Conservation (phyloP, 1,139 yeast species). For the Saccharomycopsis crataegensis region DNA sequence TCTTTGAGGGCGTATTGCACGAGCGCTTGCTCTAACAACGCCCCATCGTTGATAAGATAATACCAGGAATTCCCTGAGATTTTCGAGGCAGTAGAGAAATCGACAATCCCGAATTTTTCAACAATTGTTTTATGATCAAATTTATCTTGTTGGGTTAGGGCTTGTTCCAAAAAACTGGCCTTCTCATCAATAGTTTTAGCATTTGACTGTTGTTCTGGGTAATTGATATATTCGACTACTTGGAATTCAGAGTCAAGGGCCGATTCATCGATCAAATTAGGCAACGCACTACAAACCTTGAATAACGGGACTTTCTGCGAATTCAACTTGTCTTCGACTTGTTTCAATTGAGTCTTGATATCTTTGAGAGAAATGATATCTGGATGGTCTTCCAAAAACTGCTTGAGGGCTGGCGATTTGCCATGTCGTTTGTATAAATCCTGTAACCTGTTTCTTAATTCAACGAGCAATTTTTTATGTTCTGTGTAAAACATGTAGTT, state of each 20-base stretch:
- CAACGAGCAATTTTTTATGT: conserved; percentile 23
- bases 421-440: neutral
- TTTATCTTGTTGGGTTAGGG: conserved; percentile 7
- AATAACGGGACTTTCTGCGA: conserved; percentile 35
- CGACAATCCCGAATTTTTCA: conserved; percentile 52
- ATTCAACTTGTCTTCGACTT: conserved; percentile 32
- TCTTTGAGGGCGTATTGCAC: conserved; percentile 65
- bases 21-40: conserved; percentile 81
- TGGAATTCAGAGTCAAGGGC: conserved; percentile 37
- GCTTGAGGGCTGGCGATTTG: neutral
- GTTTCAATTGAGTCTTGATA: conserved; percentile 30
- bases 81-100: conserved; percentile 62
- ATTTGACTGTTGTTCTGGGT: conserved; percentile 24
- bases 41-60: conserved; percentile 80
- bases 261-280: conserved; percentile 53
- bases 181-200: conserved; percentile 2
- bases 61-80: conserved; percentile 89
- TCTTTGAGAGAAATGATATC: conserved; percentile 12
- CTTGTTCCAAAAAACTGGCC: neutral
- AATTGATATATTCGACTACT: conserved; percentile 45
- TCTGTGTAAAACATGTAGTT: conserved; percentile 24
- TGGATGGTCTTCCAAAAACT: no score
- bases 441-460: conserved; percentile 20
- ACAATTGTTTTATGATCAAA: conserved; percentile 66
- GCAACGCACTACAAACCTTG: conserved; percentile 46